Evolutionary conservation across 805 yeast genomes (phyloP), one percentile per base, ranked within the genome.

Genomic region (Lipomyces starkeyi): DNA sequence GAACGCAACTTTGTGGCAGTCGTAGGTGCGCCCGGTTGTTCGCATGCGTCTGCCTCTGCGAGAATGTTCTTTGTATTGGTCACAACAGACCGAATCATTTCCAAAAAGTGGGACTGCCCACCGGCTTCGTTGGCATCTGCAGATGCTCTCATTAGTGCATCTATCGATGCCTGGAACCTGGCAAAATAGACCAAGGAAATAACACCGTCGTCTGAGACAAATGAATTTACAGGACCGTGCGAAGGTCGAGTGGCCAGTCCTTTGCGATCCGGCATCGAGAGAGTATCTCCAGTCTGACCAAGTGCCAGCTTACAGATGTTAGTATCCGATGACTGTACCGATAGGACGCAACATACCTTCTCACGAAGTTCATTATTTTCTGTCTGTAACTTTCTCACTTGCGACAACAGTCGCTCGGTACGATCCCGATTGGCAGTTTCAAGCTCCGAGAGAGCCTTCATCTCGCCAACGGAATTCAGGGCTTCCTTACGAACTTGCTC

Each of bases 401-500:
- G 72, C 14, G 66, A 58, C 32, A 70, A 64, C 29, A 73, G 67
- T 14, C 63, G 71, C 54, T 73, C 73, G 55, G 73, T 70, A 5
- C 74, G 61, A 5, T 71, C 68, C 58, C 66, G 32, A 5, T 65
- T 59, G 29, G 64, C 64, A 14, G 59, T 49, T 22, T 69, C 73
- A 61, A 68, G 70, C 57, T 74, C 73, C 7, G 82, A 76, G 43
- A 80, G 75, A 0, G 73, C 67, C n/a, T 80, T 74, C 82, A 81
- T 79, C 59, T 81, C 83, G 6, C 67, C 71, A 22, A 81, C 69
- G 59, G 79, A 77, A 29, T 62, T 73, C 8, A 76, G 70, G 0
- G 83, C 81, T 66, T 80, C 83, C 6, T 72, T 61, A 17, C 81
- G 75, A 14, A 80, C 81, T 65, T 77, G 78, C 35, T 79, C 80